Evolutionary conservation across 306 rosid species (phyloP).

Genomic region (Glycine tomentella): DNA sequence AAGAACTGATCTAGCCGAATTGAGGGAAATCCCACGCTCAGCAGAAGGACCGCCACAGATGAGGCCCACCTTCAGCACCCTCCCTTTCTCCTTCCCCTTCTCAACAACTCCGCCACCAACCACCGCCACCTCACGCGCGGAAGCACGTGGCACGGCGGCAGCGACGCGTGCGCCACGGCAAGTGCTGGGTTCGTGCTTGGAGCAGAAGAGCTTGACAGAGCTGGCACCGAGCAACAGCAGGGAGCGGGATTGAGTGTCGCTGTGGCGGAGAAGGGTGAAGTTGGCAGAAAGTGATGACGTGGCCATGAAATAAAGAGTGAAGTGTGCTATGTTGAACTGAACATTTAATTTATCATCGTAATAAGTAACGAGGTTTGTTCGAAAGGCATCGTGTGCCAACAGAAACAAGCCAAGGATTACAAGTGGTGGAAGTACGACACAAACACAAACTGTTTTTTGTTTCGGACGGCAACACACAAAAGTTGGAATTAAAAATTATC

Average conservation of each 20-base stretch:
- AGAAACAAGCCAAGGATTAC: not conserved
- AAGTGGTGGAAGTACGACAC: too few species aligned
- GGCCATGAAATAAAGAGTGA: not conserved
- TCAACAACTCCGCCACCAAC: conserved; percentile 44
- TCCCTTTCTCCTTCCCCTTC: conserved; percentile 42
- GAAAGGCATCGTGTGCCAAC: not conserved
- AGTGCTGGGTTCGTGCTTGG: conserved; percentile 16
- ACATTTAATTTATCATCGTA: not conserved
- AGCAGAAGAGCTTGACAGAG: conserved; percentile 18
- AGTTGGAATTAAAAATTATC: too few species aligned
- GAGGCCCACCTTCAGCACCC: conserved; percentile 72
- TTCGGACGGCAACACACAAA: not conserved
- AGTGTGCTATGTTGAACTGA: not conserved
- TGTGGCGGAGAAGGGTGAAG: conserved; percentile 7
- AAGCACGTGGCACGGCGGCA: conserved; percentile 35
- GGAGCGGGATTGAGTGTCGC: not conserved
- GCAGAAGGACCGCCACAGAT: conserved; percentile 96
- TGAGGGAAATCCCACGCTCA: conserved; percentile 98
- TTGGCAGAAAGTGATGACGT: conserved; percentile 15
- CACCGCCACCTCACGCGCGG: conserved; percentile 40
- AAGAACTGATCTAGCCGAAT: conserved; percentile 89
- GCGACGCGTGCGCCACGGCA: conserved; percentile 9
- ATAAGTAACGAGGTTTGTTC: not conserved
- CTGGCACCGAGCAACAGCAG: not conserved
- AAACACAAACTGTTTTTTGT: not conserved